Evolutionary conservation across 768 basidiomycete species (phyloP).

Genomic region (Serendipita sp.): DNA sequence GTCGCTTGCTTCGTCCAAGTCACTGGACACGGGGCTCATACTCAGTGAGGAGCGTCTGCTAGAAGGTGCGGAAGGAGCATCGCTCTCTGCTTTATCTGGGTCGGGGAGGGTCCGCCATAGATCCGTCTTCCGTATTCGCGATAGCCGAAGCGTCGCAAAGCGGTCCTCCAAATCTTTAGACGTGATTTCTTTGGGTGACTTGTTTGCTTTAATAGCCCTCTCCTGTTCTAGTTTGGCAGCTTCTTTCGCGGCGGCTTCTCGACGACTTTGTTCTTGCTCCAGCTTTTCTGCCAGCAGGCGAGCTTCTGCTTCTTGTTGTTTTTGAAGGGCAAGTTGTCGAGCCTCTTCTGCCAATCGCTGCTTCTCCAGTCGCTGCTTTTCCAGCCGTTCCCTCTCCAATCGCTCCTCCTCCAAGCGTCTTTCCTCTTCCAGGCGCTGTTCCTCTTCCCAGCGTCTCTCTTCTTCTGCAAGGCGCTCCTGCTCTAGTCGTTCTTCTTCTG

Average conservation of each 20-base stretch:
- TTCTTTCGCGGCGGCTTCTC: neutral
- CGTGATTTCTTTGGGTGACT: neutral
- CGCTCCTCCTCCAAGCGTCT: neutral
- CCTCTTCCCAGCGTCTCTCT: neutral
- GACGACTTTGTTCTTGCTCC: neutral
- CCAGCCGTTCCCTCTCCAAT: neutral
- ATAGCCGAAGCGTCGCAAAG: slow-evolving; percentile 1
- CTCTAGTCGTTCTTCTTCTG: neutral
- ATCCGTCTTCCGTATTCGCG: slow-evolving; percentile 1
- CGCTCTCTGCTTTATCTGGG: neutral
- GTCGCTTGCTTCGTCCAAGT: slow-evolving; percentile 6
- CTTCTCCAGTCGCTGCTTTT: neutral
- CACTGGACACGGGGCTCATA: slow-evolving; percentile 1
- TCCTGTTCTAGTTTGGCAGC: neutral
- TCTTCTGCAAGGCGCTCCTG: neutral
- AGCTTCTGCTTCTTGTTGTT: neutral
- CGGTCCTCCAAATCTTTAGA: slow-evolving; percentile 2
- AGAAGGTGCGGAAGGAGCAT: neutral
- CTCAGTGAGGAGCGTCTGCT: neutral
- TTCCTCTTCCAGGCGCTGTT: neutral
- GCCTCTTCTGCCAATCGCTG: neutral
- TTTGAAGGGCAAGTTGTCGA: neutral
- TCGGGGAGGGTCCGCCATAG: neutral
- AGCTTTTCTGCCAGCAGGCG: neutral
- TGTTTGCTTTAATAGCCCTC: neutral